Percentiles rank a stretch among this genome's conserved stretches.
phyloP scores from a whole-genome alignment of 2,329 filamentous ascomycete species.

The Fonsecaea multimorphosa region DNA sequence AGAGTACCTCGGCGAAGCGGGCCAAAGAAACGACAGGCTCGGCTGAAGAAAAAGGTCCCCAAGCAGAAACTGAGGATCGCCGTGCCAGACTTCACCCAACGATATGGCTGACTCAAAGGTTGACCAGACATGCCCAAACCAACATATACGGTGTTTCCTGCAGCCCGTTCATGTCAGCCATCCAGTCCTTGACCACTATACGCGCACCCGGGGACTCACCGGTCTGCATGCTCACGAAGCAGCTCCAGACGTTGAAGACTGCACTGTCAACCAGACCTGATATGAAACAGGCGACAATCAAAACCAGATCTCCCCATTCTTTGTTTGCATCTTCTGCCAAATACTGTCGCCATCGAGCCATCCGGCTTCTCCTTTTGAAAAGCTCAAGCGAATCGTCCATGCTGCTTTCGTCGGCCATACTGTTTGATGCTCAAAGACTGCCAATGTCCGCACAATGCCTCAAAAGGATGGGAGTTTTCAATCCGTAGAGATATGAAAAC shows the following conservation, averaged over 20 bases:
- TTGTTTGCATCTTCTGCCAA: slow-evolving; percentile 26
- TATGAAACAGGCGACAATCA: slow-evolving; percentile 45
- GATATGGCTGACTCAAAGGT: slow-evolving; percentile 45
- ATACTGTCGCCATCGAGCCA: slow-evolving; percentile 23
- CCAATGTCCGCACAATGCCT: too few species aligned
- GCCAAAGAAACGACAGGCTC: slow-evolving; percentile 43
- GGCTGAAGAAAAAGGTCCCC: slow-evolving; percentile 48
- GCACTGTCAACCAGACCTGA: slow-evolving; percentile 53
- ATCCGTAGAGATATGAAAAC: not conserved
- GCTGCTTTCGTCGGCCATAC: slow-evolving; percentile 17
- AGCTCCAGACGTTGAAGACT: slow-evolving; percentile 54
- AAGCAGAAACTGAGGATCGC: slow-evolving; percentile 46
- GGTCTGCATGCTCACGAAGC: slow-evolving; percentile 56
- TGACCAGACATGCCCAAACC: slow-evolving; percentile 49
- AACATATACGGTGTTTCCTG: slow-evolving; percentile 53
- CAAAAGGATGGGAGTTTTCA: not conserved
- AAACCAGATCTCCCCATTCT: slow-evolving; percentile 28
- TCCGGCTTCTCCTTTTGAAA: slow-evolving; percentile 19
- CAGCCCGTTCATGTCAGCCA: not conserved
- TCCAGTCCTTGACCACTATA: not conserved
- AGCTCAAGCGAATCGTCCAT: slow-evolving; percentile 23
- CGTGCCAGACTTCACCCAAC: slow-evolving; percentile 52
- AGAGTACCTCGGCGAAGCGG: slow-evolving; percentile 48
- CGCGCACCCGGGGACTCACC: slow-evolving; percentile 42
- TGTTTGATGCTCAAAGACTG: not conserved